These are phyloP conservation scores for Cytospora piceae DNA, from an alignment of 2,329 filamentous ascomycete species.

Conservation along the genomic window DNA sequence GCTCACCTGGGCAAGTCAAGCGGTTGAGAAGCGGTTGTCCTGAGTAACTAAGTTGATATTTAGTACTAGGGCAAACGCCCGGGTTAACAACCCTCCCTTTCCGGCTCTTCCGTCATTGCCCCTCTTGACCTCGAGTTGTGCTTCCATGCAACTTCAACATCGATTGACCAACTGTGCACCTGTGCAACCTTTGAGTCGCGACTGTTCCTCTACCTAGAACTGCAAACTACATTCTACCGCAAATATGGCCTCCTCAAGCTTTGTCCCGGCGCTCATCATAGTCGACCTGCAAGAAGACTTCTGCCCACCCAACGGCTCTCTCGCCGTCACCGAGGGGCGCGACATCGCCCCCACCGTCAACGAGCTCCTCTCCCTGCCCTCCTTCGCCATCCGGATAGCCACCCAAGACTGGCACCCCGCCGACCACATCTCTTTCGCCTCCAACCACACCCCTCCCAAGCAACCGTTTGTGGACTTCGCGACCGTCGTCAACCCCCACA, in stretches of 20 bases:
- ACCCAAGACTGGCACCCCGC: slow-evolving; percentile 92
- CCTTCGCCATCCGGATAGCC: slow-evolving; percentile 75
- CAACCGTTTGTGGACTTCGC: slow-evolving; percentile 68
- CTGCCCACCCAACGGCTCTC: slow-evolving; percentile 82
- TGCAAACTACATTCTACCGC: neutral
- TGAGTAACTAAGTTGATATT: no score
- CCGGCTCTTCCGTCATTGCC: neutral
- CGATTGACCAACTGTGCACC: neutral
- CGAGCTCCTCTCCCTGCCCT: slow-evolving; percentile 68
- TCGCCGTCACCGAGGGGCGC: slow-evolving; percentile 78
- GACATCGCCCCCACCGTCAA: slow-evolving; percentile 74
- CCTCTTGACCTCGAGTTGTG: neutral
- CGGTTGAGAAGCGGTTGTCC: no score
- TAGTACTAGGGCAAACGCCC: neutral
- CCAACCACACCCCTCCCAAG: slow-evolving; percentile 68
- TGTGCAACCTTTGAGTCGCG: neutral
- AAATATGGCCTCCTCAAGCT: slow-evolving; percentile 33
- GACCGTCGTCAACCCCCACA: slow-evolving; percentile 68
- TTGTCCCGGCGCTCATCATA: slow-evolving; percentile 64
- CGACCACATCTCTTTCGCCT: slow-evolving; percentile 86
- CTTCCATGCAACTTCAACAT: neutral
- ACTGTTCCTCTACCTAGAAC: neutral
- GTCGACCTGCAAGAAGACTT: slow-evolving; percentile 96
- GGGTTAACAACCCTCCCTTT: neutral
- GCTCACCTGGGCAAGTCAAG: no score